A percentile compares a stretch with the other conserved stretches of the same genome.
Conservation (phyloP, 2,329 filamentous ascomycete genomes). For the Trematosphaeria pertusa region DNA sequence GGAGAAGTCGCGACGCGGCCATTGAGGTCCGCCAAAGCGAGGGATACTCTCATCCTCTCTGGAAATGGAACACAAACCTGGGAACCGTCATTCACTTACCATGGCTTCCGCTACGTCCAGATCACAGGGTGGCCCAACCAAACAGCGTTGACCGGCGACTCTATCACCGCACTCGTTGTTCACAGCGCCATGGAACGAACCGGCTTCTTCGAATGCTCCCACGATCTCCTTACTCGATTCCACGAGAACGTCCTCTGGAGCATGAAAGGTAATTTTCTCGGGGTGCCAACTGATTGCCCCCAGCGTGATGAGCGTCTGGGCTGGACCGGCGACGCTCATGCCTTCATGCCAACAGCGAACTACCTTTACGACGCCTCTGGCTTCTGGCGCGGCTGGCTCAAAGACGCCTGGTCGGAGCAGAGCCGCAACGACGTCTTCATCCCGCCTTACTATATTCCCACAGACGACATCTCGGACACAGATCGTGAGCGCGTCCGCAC, state of each 20-base stretch:
- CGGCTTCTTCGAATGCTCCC: constrained; percentile 61
- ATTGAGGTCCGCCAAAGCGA: constrained; percentile 53
- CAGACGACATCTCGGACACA: constrained; percentile 12
- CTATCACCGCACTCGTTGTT: constrained; percentile 51
- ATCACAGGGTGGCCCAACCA: constrained; percentile 53
- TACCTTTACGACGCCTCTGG: constrained; percentile 63
- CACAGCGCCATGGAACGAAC: constrained; percentile 61
- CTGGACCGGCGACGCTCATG: constrained; percentile 61
- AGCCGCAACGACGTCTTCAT: constrained; percentile 24
- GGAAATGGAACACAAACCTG: constrained; percentile 42
- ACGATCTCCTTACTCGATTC: constrained; percentile 60
- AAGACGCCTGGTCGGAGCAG: constrained; percentile 54
- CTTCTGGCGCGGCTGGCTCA: constrained; percentile 59
- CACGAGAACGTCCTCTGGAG: constrained; percentile 64
- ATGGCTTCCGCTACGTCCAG: constrained; percentile 61
- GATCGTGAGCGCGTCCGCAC: constrained; percentile 13
- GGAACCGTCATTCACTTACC: constrained; percentile 61
- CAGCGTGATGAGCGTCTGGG: constrained; percentile 63
- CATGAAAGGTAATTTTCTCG: constrained; percentile 64
- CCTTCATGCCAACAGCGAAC: constrained; percentile 59
- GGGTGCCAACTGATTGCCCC: constrained; percentile 60
- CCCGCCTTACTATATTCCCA: constrained; percentile 25
- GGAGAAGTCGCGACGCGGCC: constrained; percentile 53
- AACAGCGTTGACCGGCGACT: constrained; percentile 20
- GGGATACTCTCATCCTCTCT: constrained; percentile 47